A percentile compares a stretch with the other conserved stretches of the same genome.
These are phyloP conservation scores for Arctium lappa DNA, from an alignment of 129 eudicot species.

Conservation along the genomic window DNA sequence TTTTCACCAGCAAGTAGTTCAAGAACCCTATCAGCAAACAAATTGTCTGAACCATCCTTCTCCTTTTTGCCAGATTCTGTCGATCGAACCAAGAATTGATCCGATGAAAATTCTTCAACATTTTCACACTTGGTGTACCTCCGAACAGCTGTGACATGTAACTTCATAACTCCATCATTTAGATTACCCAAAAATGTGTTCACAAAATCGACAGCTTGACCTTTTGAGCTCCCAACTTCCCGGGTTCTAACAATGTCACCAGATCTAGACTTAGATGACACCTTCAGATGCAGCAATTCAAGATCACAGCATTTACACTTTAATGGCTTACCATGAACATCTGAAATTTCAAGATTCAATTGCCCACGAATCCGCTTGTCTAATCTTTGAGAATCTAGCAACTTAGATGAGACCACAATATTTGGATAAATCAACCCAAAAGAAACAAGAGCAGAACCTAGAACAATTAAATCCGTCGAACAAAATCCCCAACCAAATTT, in stretches of 20 bases:
- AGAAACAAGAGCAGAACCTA: slow-evolving; percentile 79
- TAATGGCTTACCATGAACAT: slow-evolving; percentile 73
- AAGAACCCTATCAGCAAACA: slow-evolving; percentile 62
- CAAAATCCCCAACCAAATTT: slow-evolving; percentile 80
- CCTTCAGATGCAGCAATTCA: slow-evolving; percentile 48
- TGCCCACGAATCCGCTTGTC: slow-evolving; percentile 35
- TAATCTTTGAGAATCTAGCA: slow-evolving; percentile 10
- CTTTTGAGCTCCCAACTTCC: slow-evolving; percentile 29
- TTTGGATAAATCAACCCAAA: slow-evolving; percentile 75
- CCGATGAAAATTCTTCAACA: slow-evolving; percentile 18
- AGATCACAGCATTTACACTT: slow-evolving; percentile 74
- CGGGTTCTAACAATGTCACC: slow-evolving; percentile 3
- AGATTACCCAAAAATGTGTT: slow-evolving; percentile 25
- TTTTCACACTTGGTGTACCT: slow-evolving; percentile 31
- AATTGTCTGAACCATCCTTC: slow-evolving; percentile 28
- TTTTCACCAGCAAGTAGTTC: slow-evolving; percentile 46
- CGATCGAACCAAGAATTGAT: slow-evolving; percentile 42
- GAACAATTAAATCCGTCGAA: slow-evolving; percentile 52
- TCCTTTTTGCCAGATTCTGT: slow-evolving; percentile 38
- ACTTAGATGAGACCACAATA: slow-evolving; percentile 41
- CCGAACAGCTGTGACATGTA: slow-evolving; percentile 46
- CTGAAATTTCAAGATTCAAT: slow-evolving; percentile 60
- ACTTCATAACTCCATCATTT: slow-evolving; percentile 31
- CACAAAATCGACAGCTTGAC: not conserved
- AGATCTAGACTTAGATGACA: slow-evolving; percentile 4